Conservation (phyloP, 805 yeast genomes). For the Suhomyces emberorum region DNA sequence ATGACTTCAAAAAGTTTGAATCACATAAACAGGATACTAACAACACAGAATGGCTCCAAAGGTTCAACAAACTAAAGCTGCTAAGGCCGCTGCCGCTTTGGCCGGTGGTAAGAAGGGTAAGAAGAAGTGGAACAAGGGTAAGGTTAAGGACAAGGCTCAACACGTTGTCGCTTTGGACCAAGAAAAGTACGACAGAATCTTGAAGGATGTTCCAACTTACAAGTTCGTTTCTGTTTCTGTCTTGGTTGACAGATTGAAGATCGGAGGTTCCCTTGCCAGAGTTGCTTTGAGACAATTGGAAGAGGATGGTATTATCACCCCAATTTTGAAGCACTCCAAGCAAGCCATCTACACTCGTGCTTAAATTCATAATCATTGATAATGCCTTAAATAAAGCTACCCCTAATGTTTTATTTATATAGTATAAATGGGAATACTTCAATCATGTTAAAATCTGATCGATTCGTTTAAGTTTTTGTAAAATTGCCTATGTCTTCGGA, state of each 20-base stretch:
- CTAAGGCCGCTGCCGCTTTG: conserved; percentile 98
- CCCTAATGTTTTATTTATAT: conserved; percentile 3
- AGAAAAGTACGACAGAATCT: conserved; percentile 97
- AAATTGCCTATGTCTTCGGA: too few relatives aligned
- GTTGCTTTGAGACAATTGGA: conserved; percentile 95
- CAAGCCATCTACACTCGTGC: conserved; percentile 95
- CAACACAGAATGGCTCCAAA: conserved; percentile 88
- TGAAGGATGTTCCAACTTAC: conserved; percentile 99
- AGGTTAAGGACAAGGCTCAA: conserved; percentile 99
- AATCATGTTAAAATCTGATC: conserved; percentile 2
- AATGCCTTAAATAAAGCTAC: background rate
- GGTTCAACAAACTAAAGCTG: conserved; percentile 98
- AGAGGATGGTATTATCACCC: conserved; percentile 90
- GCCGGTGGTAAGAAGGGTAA: conserved; percentile 99
- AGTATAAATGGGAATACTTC: background rate
- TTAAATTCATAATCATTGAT: conserved; percentile 6
- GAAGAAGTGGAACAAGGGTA: conserved; percentile 99
- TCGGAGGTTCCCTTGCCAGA: conserved; percentile 99
- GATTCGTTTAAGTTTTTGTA: too few relatives aligned
- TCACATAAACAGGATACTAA: too few relatives aligned
- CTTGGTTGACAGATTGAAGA: conserved; percentile 97
- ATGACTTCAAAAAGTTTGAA: too few relatives aligned
- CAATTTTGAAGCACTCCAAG: conserved; percentile 91
- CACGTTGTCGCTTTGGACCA: conserved; percentile 97
- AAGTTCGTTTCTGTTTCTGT: conserved; percentile 97